phyloP scores from a whole-genome alignment of 371 early-diverging fungal genomes.

The Haplosporangium sp. region DNA sequence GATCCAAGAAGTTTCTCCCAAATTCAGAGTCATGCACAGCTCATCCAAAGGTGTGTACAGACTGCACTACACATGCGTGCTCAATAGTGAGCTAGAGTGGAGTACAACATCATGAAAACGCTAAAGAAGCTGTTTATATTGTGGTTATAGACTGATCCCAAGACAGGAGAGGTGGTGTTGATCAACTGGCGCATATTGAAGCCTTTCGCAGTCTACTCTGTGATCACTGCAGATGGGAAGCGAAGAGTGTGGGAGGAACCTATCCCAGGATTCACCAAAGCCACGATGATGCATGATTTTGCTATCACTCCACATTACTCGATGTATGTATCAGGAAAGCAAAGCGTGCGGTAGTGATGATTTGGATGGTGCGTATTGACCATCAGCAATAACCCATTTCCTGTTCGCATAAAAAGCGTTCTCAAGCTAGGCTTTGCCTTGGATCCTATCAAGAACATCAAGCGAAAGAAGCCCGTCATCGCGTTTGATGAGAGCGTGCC shows the following conservation, averaged over 20 bases:
- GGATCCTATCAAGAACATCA: conserved; percentile 20
- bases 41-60: conserved; percentile 43
- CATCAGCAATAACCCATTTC: too few species aligned
- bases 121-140: conserved; percentile 1
- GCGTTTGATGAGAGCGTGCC: conserved; percentile 25
- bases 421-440: too few species aligned
- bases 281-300: conserved; percentile 46
- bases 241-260: conserved; percentile 34
- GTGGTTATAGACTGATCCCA: conserved; percentile 25
- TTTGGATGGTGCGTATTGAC: too few species aligned
- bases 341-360: too few species aligned
- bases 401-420: too few species aligned
- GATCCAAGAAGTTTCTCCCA: background rate
- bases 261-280: conserved; percentile 17
- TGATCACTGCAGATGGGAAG: conserved; percentile 25
- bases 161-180: conserved; percentile 33
- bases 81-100: background rate
- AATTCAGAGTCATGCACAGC: conserved; percentile 30
- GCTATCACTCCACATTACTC: conserved; percentile 32
- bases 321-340: conserved; percentile 29
- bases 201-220: conserved; percentile 36
- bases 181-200: conserved; percentile 13
- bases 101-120: background rate
- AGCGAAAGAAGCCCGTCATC: conserved; percentile 25
- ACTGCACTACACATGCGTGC: background rate